Conservation (phyloP, 1,139 yeast genomes). For the Zygosaccharomyces sapae region DNA sequence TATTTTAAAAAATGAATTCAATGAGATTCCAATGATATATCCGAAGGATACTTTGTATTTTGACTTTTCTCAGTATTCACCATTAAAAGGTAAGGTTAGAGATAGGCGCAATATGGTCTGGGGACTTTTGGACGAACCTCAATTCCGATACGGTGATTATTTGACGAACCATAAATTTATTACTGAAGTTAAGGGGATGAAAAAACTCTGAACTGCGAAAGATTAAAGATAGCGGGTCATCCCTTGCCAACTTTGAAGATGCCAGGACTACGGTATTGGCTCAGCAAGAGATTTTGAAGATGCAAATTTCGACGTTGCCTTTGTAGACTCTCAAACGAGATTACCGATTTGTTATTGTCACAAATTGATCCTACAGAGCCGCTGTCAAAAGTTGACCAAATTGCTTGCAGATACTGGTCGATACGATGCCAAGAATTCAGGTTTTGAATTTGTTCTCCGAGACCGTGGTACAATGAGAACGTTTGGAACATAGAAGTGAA, state of each 20-base stretch:
- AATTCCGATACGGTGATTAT: conserved; percentile 5
- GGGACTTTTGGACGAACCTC: conserved; percentile 5
- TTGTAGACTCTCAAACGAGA: conserved; percentile 14
- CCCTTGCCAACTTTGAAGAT: conserved; percentile 3
- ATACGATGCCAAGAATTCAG: conserved; percentile 9
- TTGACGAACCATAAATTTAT: conserved; percentile 4
- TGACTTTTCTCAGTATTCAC: conserved; percentile 52
- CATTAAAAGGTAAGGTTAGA: conserved; percentile 30
- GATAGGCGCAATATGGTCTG: background rate
- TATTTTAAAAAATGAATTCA: conserved; percentile 61
- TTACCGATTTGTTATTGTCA: conserved; percentile 23
- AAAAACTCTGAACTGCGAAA: background rate
- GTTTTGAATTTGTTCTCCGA: conserved; percentile 9
- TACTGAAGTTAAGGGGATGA: background rate
- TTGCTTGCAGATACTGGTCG: conserved; percentile 7
- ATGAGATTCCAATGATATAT: conserved; percentile 48
- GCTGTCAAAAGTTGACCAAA: conserved; percentile 17
- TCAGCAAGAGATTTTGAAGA: background rate
- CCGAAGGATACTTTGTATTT: conserved; percentile 42
- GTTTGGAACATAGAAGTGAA: conserved; percentile 17
- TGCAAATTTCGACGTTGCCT: conserved; percentile 25
- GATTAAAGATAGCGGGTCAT: background rate
- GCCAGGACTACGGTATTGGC: background rate
- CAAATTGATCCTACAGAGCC: conserved; percentile 18
- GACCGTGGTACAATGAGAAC: no score